Evolutionary conservation across 108 stramenopile genomes (phyloP), one percentile per base, ranked within the genome.

Genomic region (Cyclotella choctawhatcheeana): DNA sequence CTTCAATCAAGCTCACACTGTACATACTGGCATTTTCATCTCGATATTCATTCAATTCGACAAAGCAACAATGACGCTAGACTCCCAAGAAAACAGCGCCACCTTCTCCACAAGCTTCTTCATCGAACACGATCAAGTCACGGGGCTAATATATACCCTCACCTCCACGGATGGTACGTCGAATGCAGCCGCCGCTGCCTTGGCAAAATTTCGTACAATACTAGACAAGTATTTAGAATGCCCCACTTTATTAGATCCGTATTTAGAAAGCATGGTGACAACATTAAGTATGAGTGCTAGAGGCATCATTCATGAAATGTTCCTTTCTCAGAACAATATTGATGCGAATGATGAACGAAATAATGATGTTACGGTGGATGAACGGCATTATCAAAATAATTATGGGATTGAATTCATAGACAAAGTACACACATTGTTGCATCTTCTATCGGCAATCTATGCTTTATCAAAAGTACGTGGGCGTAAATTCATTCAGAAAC

Each of bases 141-240:
- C 77, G 18, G 14, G 53, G 27, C 62, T 85, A 52, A 84, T 84
- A 45, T 43, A 13, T 21, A 45, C 33, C 18, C 50, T 82, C 21
- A 59, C n/a, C n/a, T n/a, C n/a, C n/a, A n/a, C n/a, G n/a, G n/a
- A n/a, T n/a, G n/a, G n/a, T n/a, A n/a, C n/a, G n/a, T n/a, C n/a
- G n/a, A n/a, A n/a, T n/a, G n/a, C 43, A 29, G 8, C 5, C 18
- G 29, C 2, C 48, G 7, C 17, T 33, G 89, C 86, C 5, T 59
- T 92, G 27, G 50, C 51, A 3, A 54, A 59, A 53, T 64, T 93
- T 6, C 79, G 91, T 18, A 26, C 31, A 0, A 91, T 93, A 73
- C 75, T 97, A 20, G 96, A 96, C 59, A 96, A 91, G 60, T 99
- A 99, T 74, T 82, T 95, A 26, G 98, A 98, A 83, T 91, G 93